These are phyloP conservation scores for Cucurbita pepo DNA, from an alignment of 306 rosid species.

Conservation along the genomic window DNA sequence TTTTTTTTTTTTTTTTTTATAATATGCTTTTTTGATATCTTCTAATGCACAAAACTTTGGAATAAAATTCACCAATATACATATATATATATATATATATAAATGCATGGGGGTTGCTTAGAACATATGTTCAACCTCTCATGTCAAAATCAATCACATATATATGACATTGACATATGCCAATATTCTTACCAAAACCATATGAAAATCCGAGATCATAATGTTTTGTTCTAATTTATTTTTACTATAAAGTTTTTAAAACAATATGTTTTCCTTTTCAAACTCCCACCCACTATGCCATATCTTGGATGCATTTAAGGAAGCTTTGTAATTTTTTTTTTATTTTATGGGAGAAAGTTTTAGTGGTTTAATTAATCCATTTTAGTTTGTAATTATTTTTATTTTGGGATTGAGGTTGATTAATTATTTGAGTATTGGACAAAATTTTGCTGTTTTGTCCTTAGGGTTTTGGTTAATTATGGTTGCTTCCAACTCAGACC, in stretches of 20 bases:
- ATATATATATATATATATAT: too few species aligned
- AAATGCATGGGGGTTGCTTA: neutral
- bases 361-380: neutral
- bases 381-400: neutral
- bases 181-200: slow-evolving; percentile 3
- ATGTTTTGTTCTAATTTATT: neutral
- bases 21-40: neutral
- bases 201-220: neutral
- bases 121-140: slow-evolving; percentile 3
- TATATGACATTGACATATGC: slow-evolving; percentile 1
- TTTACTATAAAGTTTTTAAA: neutral
- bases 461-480: neutral
- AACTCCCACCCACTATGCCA: neutral
- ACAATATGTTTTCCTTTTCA: neutral
- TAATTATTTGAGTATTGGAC: neutral
- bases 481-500: slow-evolving; percentile 1
- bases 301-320: neutral
- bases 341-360: neutral
- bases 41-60: neutral
- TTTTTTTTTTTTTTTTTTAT: neutral
- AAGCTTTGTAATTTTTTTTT: neutral
- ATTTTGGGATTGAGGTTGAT: neutral
- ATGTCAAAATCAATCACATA: slow-evolving; percentile 3
- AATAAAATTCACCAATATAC: neutral
- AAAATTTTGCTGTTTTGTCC: neutral